These are phyloP conservation scores for Gilbertella persicaria DNA, from an alignment of 371 early-diverging fungal species.

Conservation along the genomic window DNA sequence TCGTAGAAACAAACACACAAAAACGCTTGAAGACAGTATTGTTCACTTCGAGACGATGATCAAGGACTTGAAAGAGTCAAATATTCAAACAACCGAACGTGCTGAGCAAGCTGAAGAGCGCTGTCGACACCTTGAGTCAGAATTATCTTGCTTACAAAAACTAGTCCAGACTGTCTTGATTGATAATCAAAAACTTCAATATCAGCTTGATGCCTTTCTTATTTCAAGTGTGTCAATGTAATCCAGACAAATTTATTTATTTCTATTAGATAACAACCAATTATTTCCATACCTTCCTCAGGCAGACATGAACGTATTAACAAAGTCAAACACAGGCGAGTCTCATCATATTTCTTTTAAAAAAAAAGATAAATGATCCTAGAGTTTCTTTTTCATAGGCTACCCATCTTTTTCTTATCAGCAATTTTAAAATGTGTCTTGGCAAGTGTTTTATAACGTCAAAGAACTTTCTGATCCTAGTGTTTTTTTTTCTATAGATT, in stretches of 20 bases:
- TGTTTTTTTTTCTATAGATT: slow-evolving; percentile 12
- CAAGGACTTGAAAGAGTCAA: slow-evolving; percentile 3
- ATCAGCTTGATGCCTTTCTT: too few relatives aligned
- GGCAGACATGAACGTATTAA: too few relatives aligned
- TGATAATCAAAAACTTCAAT: slow-evolving; percentile 1
- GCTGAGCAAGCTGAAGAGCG: neutral
- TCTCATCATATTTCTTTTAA: neutral
- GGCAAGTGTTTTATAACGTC: slow-evolving; percentile 15
- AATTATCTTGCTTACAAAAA: slow-evolving; percentile 7
- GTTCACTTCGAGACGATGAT: slow-evolving; percentile 6
- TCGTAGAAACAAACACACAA: slow-evolving; percentile 59
- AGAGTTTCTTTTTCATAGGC: slow-evolving; percentile 10
- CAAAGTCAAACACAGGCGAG: slow-evolving; percentile 19
- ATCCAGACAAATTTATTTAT: too few relatives aligned
- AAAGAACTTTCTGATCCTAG: slow-evolving; percentile 24
- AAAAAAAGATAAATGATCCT: slow-evolving; percentile 9
- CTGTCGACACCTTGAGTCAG: neutral
- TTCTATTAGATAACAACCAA: too few relatives aligned
- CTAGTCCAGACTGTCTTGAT: slow-evolving; percentile 1
- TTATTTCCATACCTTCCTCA: too few relatives aligned
- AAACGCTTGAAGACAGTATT: slow-evolving; percentile 40
- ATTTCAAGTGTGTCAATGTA: too few relatives aligned
- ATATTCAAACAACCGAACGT: neutral
- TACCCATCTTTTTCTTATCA: neutral
- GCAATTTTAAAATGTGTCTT: slow-evolving; percentile 1